Evolutionary conservation across 805 yeast species (phyloP), one percentile per base, ranked within the genome.

Genomic region (Aciculoconidium aculeatum): DNA sequence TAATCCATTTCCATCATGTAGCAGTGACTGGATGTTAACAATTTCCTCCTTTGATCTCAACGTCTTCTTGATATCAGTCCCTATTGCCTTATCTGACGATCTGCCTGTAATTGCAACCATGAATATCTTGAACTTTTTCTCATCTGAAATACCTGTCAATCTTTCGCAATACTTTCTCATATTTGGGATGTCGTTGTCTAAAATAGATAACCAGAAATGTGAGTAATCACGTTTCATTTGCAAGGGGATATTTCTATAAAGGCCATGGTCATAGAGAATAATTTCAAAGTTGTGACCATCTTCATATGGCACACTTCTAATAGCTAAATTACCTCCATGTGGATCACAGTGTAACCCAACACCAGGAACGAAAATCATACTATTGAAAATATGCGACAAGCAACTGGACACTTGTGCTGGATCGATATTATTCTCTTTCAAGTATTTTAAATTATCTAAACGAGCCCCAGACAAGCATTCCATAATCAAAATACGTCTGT

Each of bases 291-390:
- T 88, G 49, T 80, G 86, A 15, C 35, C 36, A 7, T 11, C 10
- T 3, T 19, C 15, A 11, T 6, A 8, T 23, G 25, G 17, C 7
- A 50, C 31, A 7, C 55, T 44, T 32, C 87, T 64, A 13, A 92
- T 85, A 0, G 97, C 96, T 35, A 92, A 62, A 47, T 92, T 92
- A 0, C 99, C 99, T 7, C 95, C 95, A 53, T 92, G 99, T 1
- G 98, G 98, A 53, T 92, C 99, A 60, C 98, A 92, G 53, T 92
- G 99, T 23, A 92, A 72, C 1, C 90, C 85, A 13, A 86, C 95
- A 15, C 77, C 79, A 1, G 96, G 94, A 2, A 94, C 80, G 61
- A 92, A 92, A 22, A 92, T 86, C 99, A 92, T 92, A 48, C 77
- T 79, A 61, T 90, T 85, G 65, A 92, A 92, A 16, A 86, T 78